A percentile compares a stretch with the other conserved stretches of the same genome.
Evolutionary conservation across 805 yeast genomes (phyloP).

Genomic region (Yamadazyma sp.): DNA sequence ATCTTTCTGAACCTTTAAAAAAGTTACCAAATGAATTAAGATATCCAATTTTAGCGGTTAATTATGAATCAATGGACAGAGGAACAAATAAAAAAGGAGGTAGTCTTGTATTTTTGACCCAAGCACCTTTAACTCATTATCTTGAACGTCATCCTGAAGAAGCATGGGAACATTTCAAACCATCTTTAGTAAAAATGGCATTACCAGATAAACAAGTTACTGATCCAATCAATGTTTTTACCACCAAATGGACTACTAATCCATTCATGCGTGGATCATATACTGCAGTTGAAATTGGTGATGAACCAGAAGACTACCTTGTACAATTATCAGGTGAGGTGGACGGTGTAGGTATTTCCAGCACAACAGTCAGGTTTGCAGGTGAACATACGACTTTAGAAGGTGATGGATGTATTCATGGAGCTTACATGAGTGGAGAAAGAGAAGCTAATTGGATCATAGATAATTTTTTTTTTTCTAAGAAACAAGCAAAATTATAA

Average conservation of each 20-base stretch:
- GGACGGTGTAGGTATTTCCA: constrained; percentile 31
- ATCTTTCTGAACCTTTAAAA: constrained; percentile 9
- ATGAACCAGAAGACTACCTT: constrained; percentile 64
- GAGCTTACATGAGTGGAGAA: constrained; percentile 77
- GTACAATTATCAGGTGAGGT: constrained; percentile 52
- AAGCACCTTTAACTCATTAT: constrained; percentile 68
- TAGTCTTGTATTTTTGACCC: constrained; percentile 62
- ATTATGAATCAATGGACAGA: constrained; percentile 46
- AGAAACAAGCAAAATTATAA: constrained; percentile 1
- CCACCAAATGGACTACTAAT: constrained; percentile 76
- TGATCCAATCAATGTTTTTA: constrained; percentile 35
- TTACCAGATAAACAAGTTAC: constrained; percentile 12
- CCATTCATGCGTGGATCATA: constrained; percentile 82
- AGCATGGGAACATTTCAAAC: constrained; percentile 59
- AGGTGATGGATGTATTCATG: constrained; percentile 91
- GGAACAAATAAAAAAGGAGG: constrained; percentile 31
- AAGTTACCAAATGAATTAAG: constrained; percentile 45
- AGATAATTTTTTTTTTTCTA: constrained; percentile 1
- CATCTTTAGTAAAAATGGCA: constrained; percentile 40
- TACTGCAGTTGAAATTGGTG: constrained; percentile 64
- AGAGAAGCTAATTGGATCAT: constrained; percentile 49
- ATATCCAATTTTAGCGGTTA: constrained; percentile 61
- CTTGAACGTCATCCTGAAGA: constrained; percentile 47
- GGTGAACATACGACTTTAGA: constrained; percentile 87
- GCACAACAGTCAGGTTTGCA: constrained; percentile 66